Conservation (phyloP, 73 alveolate species). For the Vitrella brassicaformis region DNA sequence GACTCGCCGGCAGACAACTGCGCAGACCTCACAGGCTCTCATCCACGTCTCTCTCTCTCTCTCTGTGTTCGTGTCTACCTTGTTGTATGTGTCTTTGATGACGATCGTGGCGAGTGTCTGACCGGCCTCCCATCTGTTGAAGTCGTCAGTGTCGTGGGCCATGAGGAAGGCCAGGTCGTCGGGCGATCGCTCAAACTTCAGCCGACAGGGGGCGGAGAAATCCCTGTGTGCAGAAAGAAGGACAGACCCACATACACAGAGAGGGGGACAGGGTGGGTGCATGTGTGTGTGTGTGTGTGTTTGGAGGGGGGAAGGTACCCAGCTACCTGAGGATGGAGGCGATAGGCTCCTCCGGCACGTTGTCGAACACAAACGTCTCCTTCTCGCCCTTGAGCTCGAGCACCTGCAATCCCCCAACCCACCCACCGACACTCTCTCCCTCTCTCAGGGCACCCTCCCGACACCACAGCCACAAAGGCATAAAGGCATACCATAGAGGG, state of each 20-base stretch:
- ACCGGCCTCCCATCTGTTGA: slow-evolving; percentile 6
- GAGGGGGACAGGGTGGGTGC: neutral
- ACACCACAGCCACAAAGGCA: too few relatives aligned
- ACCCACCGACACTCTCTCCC: too few relatives aligned
- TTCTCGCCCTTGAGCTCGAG: neutral
- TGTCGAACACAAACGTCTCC: neutral
- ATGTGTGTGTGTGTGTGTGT: neutral
- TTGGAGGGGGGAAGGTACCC: neutral
- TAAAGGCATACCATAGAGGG: too few relatives aligned
- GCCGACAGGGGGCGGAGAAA: slow-evolving; percentile 20
- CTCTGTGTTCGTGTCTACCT: neutral
- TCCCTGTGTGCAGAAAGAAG: neutral
- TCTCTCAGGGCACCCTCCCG: too few relatives aligned
- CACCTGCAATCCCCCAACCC: neutral
- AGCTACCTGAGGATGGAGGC: slow-evolving; percentile 13
- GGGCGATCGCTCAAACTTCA: slow-evolving; percentile 9
- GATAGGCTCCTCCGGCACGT: slow-evolving; percentile 1
- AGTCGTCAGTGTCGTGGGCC: slow-evolving; percentile 22
- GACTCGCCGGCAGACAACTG: too few relatives aligned
- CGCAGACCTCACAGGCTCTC: too few relatives aligned
- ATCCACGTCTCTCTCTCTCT: neutral
- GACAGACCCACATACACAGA: neutral
- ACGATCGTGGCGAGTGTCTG: neutral
- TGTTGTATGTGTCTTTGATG: neutral
- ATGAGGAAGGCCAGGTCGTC: slow-evolving; percentile 16